These are phyloP conservation scores for Ophiostoma fasciatum DNA, from an alignment of 2,329 filamentous ascomycete genomes.

Conservation along the genomic window DNA sequence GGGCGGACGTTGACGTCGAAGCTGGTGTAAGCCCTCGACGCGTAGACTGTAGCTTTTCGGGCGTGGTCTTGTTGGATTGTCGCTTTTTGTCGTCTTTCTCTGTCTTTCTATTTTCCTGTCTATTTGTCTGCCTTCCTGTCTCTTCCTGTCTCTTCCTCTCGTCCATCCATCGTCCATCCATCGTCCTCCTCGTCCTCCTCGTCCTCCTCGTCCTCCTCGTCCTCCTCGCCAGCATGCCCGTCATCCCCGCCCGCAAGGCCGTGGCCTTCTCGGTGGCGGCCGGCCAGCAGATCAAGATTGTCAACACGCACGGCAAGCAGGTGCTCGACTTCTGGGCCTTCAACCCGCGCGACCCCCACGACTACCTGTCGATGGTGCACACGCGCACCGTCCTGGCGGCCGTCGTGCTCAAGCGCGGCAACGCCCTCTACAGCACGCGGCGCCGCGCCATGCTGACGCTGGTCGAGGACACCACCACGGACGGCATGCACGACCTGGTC, in stretches of 20 bases:
- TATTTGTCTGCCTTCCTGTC: too few relatives aligned
- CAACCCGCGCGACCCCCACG: conserved; percentile 19
- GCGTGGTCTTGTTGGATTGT: too few relatives aligned
- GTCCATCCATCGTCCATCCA: too few relatives aligned
- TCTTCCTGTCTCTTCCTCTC: too few relatives aligned
- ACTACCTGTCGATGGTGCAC: conserved; percentile 25
- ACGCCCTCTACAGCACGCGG: conserved; percentile 21
- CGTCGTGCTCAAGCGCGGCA: conserved; percentile 16
- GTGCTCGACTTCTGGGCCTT: conserved; percentile 36
- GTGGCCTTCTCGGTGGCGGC: conserved; percentile 22
- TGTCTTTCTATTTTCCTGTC: too few relatives aligned
- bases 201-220: conserved; percentile 21
- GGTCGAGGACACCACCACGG: conserved; percentile 22
- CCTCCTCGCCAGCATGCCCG: conserved; percentile 20
- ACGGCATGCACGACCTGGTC: conserved; percentile 24
- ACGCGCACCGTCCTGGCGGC: conserved; percentile 19
- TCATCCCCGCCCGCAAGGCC: conserved; percentile 27
- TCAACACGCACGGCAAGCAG: conserved; percentile 32
- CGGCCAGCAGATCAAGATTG: conserved; percentile 27
- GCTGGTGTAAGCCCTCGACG: too few relatives aligned
- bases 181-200: neutral
- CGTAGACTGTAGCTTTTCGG: too few relatives aligned
- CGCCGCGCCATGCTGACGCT: conserved; percentile 22
- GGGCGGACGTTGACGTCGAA: too few relatives aligned
- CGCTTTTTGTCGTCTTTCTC: too few relatives aligned